Percentiles rank a stretch among this genome's conserved stretches.
phyloP scores from a whole-genome alignment of 129 eudicot species.

The Chrysanthemum seticuspe region DNA sequence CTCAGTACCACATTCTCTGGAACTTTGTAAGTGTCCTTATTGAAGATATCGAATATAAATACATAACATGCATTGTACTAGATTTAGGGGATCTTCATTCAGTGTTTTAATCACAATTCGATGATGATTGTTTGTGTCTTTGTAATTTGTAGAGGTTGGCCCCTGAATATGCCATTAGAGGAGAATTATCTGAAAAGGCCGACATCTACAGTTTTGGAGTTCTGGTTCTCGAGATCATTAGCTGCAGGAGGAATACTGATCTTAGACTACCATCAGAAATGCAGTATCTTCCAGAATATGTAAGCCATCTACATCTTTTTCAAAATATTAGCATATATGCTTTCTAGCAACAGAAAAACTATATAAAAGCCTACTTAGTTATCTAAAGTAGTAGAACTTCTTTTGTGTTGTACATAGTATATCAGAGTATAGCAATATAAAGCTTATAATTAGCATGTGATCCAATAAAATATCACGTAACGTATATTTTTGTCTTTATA shows the following conservation, averaged over 20 bases:
- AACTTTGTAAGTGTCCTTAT: constrained; percentile 53
- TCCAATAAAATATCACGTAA: too few relatives aligned
- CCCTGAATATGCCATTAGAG: constrained; percentile 77
- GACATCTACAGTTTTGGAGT: constrained; percentile 83
- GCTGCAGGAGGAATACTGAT: constrained; percentile 67
- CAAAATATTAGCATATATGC: neutral
- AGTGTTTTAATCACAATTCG: neutral
- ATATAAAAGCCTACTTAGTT: neutral
- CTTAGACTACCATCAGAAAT: constrained; percentile 60
- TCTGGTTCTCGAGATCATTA: constrained; percentile 64
- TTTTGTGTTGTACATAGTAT: too few relatives aligned
- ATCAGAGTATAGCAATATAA: too few relatives aligned
- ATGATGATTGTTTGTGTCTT: constrained; percentile 1
- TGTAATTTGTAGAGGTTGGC: constrained; percentile 61
- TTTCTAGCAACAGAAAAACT: neutral
- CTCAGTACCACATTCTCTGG: constrained; percentile 76
- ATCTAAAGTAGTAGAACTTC: too few relatives aligned
- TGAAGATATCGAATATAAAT: neutral
- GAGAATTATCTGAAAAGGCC: constrained; percentile 75
- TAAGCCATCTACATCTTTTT: constrained; percentile 29
- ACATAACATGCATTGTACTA: too few relatives aligned
- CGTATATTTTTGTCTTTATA: too few relatives aligned
- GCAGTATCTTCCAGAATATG: constrained; percentile 86
- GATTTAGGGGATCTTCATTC: neutral
- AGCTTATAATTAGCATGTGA: neutral